phyloP scores from a whole-genome alignment of 257 asterid species.

The Parsonsia alboflavescens region DNA sequence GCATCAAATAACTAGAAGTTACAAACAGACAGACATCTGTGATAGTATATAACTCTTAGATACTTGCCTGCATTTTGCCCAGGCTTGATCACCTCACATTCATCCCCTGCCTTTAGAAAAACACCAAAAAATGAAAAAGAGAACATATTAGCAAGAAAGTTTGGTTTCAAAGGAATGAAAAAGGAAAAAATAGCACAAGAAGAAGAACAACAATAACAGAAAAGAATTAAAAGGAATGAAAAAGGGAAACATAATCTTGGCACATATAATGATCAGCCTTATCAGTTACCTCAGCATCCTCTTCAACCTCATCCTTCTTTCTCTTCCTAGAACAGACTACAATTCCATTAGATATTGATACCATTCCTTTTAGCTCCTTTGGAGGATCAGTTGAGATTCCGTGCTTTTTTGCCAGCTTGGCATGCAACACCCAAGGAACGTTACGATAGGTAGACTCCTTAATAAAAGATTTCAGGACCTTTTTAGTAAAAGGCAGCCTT shows the following conservation, averaged over 20 bases:
- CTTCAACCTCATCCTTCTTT: conserved; percentile 57
- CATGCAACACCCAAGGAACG: conserved; percentile 91
- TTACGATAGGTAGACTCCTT: conserved; percentile 82
- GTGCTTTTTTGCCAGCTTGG: conserved; percentile 63
- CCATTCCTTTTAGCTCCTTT: conserved; percentile 39
- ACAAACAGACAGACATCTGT: neutral
- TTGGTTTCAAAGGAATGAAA: neutral
- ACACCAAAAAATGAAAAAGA: neutral
- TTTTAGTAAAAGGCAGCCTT: conserved; percentile 66
- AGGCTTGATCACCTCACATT: neutral
- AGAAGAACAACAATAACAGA: neutral
- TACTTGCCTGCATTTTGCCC: conserved; percentile 14
- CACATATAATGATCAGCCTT: neutral
- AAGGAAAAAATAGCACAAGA: neutral
- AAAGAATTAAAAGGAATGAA: neutral
- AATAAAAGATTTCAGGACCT: conserved; percentile 72
- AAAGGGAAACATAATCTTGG: neutral
- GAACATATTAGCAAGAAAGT: neutral
- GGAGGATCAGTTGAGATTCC: conserved; percentile 71
- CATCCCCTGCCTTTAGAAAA: neutral
- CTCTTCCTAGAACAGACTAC: conserved; percentile 65
- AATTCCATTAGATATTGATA: conserved; percentile 59
- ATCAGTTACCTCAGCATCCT: conserved; percentile 42
- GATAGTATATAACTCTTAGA: neutral
- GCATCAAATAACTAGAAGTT: neutral